Evolutionary conservation across 1,284 basidiomycete species (phyloP).

Genomic region (Fomitopsis pinicola): DNA sequence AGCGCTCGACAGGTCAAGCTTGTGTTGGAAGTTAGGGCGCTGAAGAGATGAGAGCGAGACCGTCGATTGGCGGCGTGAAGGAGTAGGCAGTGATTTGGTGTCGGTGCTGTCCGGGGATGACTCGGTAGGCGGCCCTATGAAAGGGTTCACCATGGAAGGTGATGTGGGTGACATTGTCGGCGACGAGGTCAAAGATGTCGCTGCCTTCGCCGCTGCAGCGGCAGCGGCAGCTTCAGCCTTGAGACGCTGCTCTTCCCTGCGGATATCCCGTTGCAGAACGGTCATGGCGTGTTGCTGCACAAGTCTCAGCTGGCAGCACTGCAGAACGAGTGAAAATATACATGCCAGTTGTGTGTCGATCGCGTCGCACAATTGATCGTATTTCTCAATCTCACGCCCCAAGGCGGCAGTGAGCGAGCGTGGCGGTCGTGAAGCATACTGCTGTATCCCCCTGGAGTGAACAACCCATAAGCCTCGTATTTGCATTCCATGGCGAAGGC

Average conservation of each 20-base stretch:
- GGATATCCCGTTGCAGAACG: conserved; percentile 63
- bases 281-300: conserved; percentile 62
- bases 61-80: conserved; percentile 57
- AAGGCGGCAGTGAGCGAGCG: conserved; percentile 56
- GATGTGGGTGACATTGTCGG: conserved; percentile 15
- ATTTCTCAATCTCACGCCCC: conserved; percentile 68
- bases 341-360: conserved; percentile 67
- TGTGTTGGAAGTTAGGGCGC: conserved; percentile 61
- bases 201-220: conserved; percentile 20
- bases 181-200: conserved; percentile 9
- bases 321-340: conserved; percentile 5
- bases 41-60: conserved; percentile 76
- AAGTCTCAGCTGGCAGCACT: background rate
- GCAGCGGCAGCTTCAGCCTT: conserved; percentile 30
- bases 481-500: background rate
- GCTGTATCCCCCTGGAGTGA: conserved; percentile 44
- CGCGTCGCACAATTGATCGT: conserved; percentile 71
- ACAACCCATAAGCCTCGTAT: background rate
- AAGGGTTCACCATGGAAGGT: conserved; percentile 10
- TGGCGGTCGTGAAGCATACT: conserved; percentile 60
- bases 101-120: conserved; percentile 7
- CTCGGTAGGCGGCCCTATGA: conserved; percentile 12
- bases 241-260: conserved; percentile 54
- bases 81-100: conserved; percentile 8
- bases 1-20: conserved; percentile 69